Evolutionary conservation across 2,329 filamentous ascomycete species (phyloP), one percentile per base, ranked within the genome.

Genomic region (Leptographium procerum): DNA sequence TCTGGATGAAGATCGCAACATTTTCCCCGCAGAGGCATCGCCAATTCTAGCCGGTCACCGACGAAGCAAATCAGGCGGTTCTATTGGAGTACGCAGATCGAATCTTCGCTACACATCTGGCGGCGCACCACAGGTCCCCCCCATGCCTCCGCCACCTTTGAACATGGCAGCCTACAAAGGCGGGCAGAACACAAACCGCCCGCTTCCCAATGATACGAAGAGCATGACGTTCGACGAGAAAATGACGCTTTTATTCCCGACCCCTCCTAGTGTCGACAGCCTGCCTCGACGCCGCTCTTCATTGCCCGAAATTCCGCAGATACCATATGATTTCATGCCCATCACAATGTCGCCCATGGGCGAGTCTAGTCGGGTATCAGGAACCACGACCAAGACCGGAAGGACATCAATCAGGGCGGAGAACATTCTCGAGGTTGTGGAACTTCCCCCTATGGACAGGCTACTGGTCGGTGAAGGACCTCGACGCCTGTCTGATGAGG

Each of bases 141-240:
- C 79, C 26, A 71, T 81, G n/a, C 78, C 78, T 8, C 76, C 80
- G 1, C 77, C 77, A 7, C 77, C 80, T 1, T 73, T 71, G 55
- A 77, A 70, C 59, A 71, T 73, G 22, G 69, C 70, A 28, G 65
- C 69, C 31, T 40, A 47, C 22, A 43, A 48, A 19, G 54, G 52
- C 24, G 55, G 29, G 8, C 47, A 51, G 4, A 48, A 56, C 33
- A 64, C 71, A 8, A 59, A 67, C 45, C 68, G 75, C 19, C 71
- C 79, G 22, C 70, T 74, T 7, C 75, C 78, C 3, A 82, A 81
- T 60, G 69, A 79, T 60, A 81, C 78, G 3, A 77, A 75, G 67
- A 82, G 78, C 65, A 83, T 82, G 80, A 81, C 78, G 0, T 76
- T 81, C 61, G 72, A 82, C 56, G 80, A 83, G 64, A 83, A 82